Percentiles rank a stretch among this genome's conserved stretches.
These are phyloP conservation scores for Tricholoma sp. DNA, from an alignment of 768 basidiomycete species.

Conservation along the genomic window DNA sequence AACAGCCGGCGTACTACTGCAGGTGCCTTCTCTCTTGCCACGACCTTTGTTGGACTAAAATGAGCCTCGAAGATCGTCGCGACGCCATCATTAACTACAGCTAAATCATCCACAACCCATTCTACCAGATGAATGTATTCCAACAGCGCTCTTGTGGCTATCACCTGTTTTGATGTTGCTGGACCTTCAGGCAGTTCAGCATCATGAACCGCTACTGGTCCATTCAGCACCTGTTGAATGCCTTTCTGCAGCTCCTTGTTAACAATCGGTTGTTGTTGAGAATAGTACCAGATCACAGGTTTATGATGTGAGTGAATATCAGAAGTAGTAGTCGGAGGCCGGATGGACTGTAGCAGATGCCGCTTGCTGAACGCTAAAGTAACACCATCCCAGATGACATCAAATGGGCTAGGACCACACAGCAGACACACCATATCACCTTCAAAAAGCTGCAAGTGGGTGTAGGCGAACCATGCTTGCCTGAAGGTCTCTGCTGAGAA, in stretches of 20 bases:
- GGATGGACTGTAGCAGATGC: slow-evolving; percentile 10
- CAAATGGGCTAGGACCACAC: slow-evolving; percentile 14
- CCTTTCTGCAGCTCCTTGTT: not conserved
- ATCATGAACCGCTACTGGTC: not conserved
- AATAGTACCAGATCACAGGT: not conserved
- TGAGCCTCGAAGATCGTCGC: not conserved
- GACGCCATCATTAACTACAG: not conserved
- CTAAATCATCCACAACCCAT: not conserved
- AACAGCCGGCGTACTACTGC: not conserved
- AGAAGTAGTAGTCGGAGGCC: slow-evolving; percentile 2
- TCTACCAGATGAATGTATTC: not conserved
- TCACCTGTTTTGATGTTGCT: not conserved
- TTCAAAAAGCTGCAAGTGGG: slow-evolving; percentile 1
- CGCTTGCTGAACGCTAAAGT: slow-evolving; percentile 14
- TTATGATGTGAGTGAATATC: not conserved
- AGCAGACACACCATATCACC: slow-evolving; percentile 15
- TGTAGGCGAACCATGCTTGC: slow-evolving; percentile 27
- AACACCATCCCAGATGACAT: slow-evolving; percentile 18
- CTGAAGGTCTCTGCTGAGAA: slow-evolving; percentile 24
- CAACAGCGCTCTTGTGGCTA: not conserved
- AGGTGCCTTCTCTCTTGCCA: not conserved
- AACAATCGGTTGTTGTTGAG: not conserved
- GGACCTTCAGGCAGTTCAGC: not conserved
- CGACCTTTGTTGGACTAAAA: not conserved
- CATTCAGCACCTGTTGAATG: not conserved